Evolutionary conservation across 371 early-diverging fungal species (phyloP), one percentile per base, ranked within the genome.

Genomic region (Apophysomyces elegans): DNA sequence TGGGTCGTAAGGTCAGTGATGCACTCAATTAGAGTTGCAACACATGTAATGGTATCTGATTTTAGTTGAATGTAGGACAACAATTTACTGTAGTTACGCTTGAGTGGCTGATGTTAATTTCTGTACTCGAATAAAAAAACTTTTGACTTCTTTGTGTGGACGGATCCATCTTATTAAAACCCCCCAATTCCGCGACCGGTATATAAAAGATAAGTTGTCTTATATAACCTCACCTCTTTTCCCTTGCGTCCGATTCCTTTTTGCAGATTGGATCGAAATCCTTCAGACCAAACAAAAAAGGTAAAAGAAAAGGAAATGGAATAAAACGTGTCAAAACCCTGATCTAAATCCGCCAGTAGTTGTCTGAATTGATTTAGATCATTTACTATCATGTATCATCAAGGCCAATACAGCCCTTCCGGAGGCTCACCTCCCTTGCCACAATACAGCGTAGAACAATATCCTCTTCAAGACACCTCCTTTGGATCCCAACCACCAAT

Each of bases 381-480:
- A 63, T 43, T 43, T 26, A 26, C 3, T 26, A 26, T 26, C 32
- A 65, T 65, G 65, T 65, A 65, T 65, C 59, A 65, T 50, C 54
- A 50, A 50, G 54, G 54, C 54, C 54, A 50, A 21, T 50, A 50
- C 54, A 50, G 21, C 21, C 21, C 54, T 50, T 50, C 54, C 21
- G 54, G 54, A 21, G 54, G 54, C 0, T 18, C 54, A 5, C 54
- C 54, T 50, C 68, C 69, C 13, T 59, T 64, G 47, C 69, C 69
- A n/a, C 57, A 60, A 16, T 69, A 69, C 43, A 37, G 61, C 12
- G 54, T 50, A 26, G 69, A 69, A 56, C 69, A 69, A 13, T 69
- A 69, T 41, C 69, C 69, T 39, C 62, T 69, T 13, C 69, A 69
- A 18, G 61, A 69, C 18, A 69, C 69, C 13, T 61, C 64, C 13